A percentile compares a stretch with the other conserved stretches of the same genome.
Evolutionary conservation across 495 filamentous ascomycete genomes (phyloP).

Genomic region (Recurvomyces mirabilis): DNA sequence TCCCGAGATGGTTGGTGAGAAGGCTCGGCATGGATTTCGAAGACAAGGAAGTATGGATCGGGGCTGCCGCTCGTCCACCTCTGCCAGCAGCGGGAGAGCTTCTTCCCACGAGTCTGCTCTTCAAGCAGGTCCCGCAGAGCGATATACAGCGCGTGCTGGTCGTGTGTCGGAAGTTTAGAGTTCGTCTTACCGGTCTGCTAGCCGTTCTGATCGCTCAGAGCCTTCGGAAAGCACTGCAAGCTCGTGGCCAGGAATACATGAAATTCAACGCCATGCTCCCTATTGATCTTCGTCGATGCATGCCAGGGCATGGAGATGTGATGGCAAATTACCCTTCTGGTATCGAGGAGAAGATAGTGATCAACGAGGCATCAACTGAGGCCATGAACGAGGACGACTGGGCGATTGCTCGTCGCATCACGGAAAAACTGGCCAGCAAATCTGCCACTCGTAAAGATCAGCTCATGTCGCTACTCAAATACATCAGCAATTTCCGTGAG

Average conservation of each 20-base stretch:
- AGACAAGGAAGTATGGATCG: not conserved
- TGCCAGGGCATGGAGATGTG: not conserved
- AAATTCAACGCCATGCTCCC: not conserved
- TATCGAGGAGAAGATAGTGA: not conserved
- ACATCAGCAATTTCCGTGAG: too few relatives aligned
- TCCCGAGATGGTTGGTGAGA: not conserved
- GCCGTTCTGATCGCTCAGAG: not conserved
- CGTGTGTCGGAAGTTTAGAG: constrained; percentile 1
- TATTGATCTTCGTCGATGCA: constrained; percentile 1
- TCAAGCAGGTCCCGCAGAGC: not conserved
- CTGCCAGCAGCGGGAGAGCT: not conserved
- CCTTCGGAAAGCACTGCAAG: not conserved
- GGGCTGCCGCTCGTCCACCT: not conserved
- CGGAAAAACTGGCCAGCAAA: too few relatives aligned
- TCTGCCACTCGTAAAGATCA: too few relatives aligned
- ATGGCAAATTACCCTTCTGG: constrained; percentile 8
- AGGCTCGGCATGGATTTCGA: not conserved
- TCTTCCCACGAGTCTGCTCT: not conserved
- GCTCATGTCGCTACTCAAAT: too few relatives aligned
- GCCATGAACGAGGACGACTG: too few relatives aligned
- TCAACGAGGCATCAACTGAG: too few relatives aligned
- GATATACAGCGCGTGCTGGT: not conserved
- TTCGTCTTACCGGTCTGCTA: constrained; percentile 5
- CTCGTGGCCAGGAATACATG: not conserved
- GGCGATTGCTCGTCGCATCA: too few relatives aligned